Base-by-base conservation (phyloP, 2,329 filamentous ascomycete genomes). In the Colletotrichum endophyticum region DNA sequence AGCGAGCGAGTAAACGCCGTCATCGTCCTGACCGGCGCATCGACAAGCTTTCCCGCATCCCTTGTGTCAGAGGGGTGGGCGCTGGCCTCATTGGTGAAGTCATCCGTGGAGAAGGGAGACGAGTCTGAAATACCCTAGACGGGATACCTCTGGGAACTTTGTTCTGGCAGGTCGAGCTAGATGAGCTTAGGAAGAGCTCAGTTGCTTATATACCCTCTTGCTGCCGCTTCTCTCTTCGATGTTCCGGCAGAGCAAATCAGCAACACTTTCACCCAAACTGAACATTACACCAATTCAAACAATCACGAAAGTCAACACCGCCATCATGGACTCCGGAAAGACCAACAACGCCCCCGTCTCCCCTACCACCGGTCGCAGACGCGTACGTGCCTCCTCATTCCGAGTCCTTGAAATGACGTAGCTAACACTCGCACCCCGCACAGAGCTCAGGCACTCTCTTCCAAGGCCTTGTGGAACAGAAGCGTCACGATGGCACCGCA, bases 371-470 rank as follows among this genome's bases (percentile, higher is more conserved):
- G 66, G 69, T 11, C 76, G 77, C 68, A 77, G 74, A 77, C 72
- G 76, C 8, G 77, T 78, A 75, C 19, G 72, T 13, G 15, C 8
- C 3, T 11, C 15, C 15, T 15, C 30, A 15, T 7, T 12, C 11
- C 19, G 8, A 8, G 13, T 5, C 5, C 19, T 1, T 2, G 12
- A 15, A 6, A 9, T 56, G 15, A 34, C 19, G 8, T 27, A 19
- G 9, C 73, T 75, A 63, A 73, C 66, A 30, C 53, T 13, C 15
- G 16, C 13, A 59, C 19, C 74, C 39, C 61, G 57, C 19, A 32
- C 73, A 88, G 86, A 88, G 87, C 80, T 89, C 88, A 9, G 84
- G 87, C 63, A 86, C 88, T 64, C 84, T 89, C 79, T 92, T 91
- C 81, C 87, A 90, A 6, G 84, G 87, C 15, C 87, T 92, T 3